Conservation (phyloP, 257 asterid genomes). For the Solanum piurae region DNA sequence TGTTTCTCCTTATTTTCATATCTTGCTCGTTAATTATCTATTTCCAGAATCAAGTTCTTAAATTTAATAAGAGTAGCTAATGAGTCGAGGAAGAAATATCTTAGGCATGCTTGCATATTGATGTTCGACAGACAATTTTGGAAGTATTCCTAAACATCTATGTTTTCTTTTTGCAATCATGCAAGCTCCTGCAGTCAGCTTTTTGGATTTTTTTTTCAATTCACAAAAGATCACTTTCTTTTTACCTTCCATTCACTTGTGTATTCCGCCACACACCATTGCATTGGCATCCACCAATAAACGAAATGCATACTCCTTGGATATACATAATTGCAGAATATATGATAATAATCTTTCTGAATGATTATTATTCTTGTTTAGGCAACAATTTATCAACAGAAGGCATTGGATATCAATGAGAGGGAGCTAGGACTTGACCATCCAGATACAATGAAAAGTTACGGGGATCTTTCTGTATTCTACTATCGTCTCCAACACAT, state of each 20-base stretch:
- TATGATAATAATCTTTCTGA: not conserved
- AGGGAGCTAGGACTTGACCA: conserved; percentile 99
- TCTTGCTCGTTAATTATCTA: not conserved
- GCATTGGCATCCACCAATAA: not conserved
- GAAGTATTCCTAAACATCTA: not conserved
- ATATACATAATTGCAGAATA: not conserved
- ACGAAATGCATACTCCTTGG: not conserved
- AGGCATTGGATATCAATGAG: conserved; percentile 96
- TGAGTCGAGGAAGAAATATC: not conserved
- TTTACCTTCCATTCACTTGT: not conserved
- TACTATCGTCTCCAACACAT: conserved; percentile 98
- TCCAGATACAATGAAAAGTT: conserved; percentile 99
- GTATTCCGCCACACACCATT: not conserved
- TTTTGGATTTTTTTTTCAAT: not conserved
- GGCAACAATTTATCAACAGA: conserved; percentile 97
- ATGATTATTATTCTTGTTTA: conserved; percentile 16
- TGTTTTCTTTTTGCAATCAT: not conserved
- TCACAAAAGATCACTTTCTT: not conserved
- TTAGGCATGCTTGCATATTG: not conserved
- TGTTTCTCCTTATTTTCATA: not conserved
- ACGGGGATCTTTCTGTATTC: conserved; percentile 96
- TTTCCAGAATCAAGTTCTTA: not conserved
- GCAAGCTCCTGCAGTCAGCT: not conserved
- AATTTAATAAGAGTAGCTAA: not conserved
- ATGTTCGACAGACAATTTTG: not conserved